phyloP scores from a whole-genome alignment of 2,329 filamentous ascomycete species.

The Neofusicoccum sp. region DNA sequence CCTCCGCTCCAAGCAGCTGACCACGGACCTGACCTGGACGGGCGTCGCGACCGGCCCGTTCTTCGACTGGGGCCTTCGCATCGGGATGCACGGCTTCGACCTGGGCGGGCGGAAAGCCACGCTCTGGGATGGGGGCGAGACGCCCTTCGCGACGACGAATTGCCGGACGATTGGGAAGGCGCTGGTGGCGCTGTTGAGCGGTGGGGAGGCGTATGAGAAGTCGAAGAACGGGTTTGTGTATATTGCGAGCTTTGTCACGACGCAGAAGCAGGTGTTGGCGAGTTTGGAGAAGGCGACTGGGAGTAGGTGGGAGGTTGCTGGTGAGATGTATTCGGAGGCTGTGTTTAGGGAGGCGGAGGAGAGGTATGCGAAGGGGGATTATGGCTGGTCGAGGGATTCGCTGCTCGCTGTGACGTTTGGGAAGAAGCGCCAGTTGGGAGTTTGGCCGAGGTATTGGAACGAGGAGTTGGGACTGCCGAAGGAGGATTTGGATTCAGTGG shows the following conservation, averaged over 20 bases:
- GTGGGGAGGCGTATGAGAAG: constrained; percentile 48
- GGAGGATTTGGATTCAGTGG: no score
- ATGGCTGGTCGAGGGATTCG: no score
- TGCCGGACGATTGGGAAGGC: constrained; percentile 55
- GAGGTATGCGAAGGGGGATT: no score
- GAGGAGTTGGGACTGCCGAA: no score
- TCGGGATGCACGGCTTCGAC: constrained; percentile 57
- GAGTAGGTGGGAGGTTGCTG: constrained; percentile 54
- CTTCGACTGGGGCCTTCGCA: constrained; percentile 61
- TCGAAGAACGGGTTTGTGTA: constrained; percentile 58
- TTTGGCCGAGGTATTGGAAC: no score
- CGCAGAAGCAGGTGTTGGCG: constrained; percentile 60
- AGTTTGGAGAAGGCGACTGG: constrained; percentile 57
- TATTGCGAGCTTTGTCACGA: constrained; percentile 60
- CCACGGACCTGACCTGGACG: constrained; percentile 58
- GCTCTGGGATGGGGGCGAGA: constrained; percentile 60
- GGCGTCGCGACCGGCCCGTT: constrained; percentile 60
- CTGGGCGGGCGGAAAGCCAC: constrained; percentile 52
- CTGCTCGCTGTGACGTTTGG: no score
- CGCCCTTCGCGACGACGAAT: constrained; percentile 55
- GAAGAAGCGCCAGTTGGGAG: no score
- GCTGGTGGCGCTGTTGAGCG: constrained; percentile 53
- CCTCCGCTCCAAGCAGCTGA: constrained; percentile 45
- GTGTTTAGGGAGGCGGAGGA: no score
- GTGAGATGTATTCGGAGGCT: no score